Conservation (phyloP, 106 monocot species). For the Iris macrosiphon region DNA sequence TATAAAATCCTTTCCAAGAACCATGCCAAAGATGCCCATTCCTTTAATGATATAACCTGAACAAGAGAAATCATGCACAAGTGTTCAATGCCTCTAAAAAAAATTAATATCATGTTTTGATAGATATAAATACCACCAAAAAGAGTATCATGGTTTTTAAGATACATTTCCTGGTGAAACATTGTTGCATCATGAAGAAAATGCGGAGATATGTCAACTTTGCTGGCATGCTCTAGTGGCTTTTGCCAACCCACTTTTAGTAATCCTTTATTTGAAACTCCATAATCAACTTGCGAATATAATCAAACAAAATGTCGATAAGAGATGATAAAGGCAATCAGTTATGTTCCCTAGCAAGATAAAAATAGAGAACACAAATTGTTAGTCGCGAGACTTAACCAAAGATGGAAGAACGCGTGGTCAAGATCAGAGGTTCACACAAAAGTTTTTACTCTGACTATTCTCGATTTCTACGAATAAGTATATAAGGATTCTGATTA, state of each 20-base stretch:
- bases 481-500: too few relatives aligned
- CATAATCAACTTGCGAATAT: slow-evolving; percentile 48
- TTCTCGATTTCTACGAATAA: too few relatives aligned
- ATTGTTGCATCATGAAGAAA: too few relatives aligned
- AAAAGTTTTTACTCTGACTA: too few relatives aligned
- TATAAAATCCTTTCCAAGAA: too few relatives aligned
- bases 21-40: too few relatives aligned
- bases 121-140: too few relatives aligned
- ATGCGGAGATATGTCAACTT: slow-evolving; percentile 41
- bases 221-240: slow-evolving; percentile 6
- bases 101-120: background rate
- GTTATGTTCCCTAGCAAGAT: slow-evolving; percentile 26
- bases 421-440: too few relatives aligned
- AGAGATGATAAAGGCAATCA: slow-evolving; percentile 36
- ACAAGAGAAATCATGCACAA: background rate
- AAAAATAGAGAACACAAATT: too few relatives aligned
- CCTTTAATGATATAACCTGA: slow-evolving; percentile 84
- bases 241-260: slow-evolving; percentile 45
- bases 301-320: slow-evolving; percentile 59
- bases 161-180: slow-evolving; percentile 58
- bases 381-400: too few relatives aligned
- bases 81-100: background rate
- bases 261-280: slow-evolving; percentile 50
- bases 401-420: too few relatives aligned
- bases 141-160: too few relatives aligned